Conservation (phyloP, 2,329 filamentous ascomycete species). For the Dactylellina parvicollis region DNA sequence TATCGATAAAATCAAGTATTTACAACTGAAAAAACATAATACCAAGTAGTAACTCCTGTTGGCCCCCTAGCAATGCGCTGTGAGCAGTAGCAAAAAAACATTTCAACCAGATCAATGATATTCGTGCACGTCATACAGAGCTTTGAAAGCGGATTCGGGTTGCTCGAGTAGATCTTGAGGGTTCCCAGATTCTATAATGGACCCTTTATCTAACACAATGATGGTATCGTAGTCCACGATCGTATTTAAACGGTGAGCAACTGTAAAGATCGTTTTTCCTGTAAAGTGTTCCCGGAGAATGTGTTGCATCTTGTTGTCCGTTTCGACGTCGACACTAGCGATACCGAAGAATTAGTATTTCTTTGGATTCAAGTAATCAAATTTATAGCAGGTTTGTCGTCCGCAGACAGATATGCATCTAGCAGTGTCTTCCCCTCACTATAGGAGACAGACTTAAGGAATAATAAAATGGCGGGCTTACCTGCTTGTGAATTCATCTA, state of each 20-base stretch:
- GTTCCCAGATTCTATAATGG: constrained; percentile 89
- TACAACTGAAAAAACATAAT: too few relatives aligned
- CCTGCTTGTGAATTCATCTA: constrained; percentile 35
- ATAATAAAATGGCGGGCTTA: background rate
- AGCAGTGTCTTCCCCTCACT: too few relatives aligned
- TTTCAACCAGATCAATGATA: too few relatives aligned
- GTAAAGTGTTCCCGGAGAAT: constrained; percentile 15
- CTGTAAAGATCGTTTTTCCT: constrained; percentile 14
- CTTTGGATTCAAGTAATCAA: background rate
- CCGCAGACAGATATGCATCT: too few relatives aligned
- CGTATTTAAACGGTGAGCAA: constrained; percentile 25
- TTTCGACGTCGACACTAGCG: constrained; percentile 15
- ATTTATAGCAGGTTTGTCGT: background rate
- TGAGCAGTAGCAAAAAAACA: too few relatives aligned
- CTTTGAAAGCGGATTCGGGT: constrained; percentile 73
- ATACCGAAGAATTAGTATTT: background rate
- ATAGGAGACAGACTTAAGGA: background rate
- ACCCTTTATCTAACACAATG: constrained; percentile 87
- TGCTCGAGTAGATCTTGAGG: constrained; percentile 78
- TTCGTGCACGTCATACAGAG: constrained; percentile 17
- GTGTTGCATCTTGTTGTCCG: constrained; percentile 18
- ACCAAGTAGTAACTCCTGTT: too few relatives aligned
- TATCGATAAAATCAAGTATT: too few relatives aligned
- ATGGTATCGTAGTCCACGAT: constrained; percentile 77
- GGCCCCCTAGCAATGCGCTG: too few relatives aligned